These are phyloP conservation scores for Cucumis sativus DNA, from an alignment of 306 rosid genomes.

Conservation along the genomic window DNA sequence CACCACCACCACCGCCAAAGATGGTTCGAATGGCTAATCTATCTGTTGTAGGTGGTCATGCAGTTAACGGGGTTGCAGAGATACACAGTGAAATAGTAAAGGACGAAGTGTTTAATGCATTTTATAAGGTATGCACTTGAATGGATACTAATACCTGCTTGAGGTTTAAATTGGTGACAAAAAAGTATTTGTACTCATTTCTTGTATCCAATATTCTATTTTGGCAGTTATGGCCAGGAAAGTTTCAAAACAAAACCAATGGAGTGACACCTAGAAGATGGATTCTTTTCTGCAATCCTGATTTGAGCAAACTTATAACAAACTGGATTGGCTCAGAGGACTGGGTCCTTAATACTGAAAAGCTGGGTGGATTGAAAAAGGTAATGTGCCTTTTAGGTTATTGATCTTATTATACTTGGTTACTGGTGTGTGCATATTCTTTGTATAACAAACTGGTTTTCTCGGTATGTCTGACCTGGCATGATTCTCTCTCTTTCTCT, in stretches of 20 bases:
- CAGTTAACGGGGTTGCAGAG: conserved; percentile 97
- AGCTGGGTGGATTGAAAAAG: conserved; percentile 35
- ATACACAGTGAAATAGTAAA: conserved; percentile 94
- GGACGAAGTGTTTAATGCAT: conserved; percentile 83
- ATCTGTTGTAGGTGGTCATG: conserved; percentile 93
- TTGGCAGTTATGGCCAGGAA: conserved; percentile 88
- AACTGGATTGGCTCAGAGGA: conserved; percentile 77
- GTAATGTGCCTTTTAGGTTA: neutral
- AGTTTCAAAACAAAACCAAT: conserved; percentile 96
- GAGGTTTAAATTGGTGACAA: neutral
- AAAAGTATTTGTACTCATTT: neutral
- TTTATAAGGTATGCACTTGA: conserved; percentile 46
- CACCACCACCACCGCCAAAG: conserved; percentile 59
- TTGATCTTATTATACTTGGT: conserved; percentile 16
- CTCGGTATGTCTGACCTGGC: neutral
- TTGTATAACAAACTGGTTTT: neutral
- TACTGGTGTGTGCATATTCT: neutral
- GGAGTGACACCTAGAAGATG: conserved; percentile 99
- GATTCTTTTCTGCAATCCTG: conserved; percentile 91
- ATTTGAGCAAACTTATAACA: conserved; percentile 58
- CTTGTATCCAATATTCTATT: neutral
- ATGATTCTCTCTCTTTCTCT: neutral
- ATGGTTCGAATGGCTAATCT: conserved; percentile 96
- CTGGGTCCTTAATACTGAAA: conserved; percentile 83
- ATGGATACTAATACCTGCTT: neutral